These are phyloP conservation scores for Entophlyctis luteolus DNA, from an alignment of 192 early-diverging fungal genomes.

Conservation along the genomic window DNA sequence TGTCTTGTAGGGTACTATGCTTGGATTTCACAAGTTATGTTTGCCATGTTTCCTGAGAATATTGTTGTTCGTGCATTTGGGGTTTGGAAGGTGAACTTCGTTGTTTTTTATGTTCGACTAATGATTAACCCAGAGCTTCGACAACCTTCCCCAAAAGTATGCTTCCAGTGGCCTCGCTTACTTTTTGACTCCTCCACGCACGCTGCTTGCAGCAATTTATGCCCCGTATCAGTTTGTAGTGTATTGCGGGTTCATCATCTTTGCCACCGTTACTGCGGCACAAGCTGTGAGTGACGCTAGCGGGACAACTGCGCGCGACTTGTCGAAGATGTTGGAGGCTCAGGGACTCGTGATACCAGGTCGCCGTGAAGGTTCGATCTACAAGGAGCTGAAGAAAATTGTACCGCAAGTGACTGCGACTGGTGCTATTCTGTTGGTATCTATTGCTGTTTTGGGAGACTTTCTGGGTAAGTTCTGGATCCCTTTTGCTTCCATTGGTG, in stretches of 20 bases:
- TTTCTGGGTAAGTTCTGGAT: constrained; percentile 55
- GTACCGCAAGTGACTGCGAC: constrained; percentile 87
- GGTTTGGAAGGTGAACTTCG: constrained; percentile 66
- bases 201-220: constrained; percentile 67
- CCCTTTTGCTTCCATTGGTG: not conserved
- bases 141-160: constrained; percentile 81
- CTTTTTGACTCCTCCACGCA: constrained; percentile 87
- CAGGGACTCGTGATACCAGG: constrained; percentile 86
- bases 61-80: constrained; percentile 80
- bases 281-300: constrained; percentile 91
- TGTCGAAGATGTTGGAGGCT: constrained; percentile 84
- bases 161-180: constrained; percentile 85
- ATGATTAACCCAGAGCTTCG: constrained; percentile 54
- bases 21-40: constrained; percentile 89
- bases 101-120: constrained; percentile 7
- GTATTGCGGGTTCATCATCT: constrained; percentile 79
- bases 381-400: constrained; percentile 93
- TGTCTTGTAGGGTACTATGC: constrained; percentile 83
- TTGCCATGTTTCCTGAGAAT: constrained; percentile 86
- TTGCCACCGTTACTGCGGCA: constrained; percentile 79
- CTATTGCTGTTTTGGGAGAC: constrained; percentile 82
- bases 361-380: constrained; percentile 84
- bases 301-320: constrained; percentile 88
- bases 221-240: constrained; percentile 88
- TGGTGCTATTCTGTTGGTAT: constrained; percentile 77